Percentiles rank a stretch among this genome's conserved stretches.
Evolutionary conservation across 345 rosid species (phyloP).

Genomic region (Conringia planisiliqua): DNA sequence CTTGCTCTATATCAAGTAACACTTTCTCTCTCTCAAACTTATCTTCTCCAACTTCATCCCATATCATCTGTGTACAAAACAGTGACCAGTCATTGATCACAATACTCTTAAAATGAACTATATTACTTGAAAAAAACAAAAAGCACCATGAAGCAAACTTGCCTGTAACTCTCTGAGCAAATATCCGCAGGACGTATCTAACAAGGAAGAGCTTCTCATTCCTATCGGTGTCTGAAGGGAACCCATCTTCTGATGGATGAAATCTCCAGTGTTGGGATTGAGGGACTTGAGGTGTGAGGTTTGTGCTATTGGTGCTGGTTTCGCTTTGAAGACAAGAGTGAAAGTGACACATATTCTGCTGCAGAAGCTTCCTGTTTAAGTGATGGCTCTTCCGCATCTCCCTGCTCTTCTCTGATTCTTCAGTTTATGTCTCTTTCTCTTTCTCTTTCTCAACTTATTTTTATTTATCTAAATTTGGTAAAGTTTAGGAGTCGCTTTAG

Average conservation of each 20-base stretch:
- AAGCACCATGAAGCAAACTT: conserved; percentile 25
- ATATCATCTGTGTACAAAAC: conserved; percentile 63
- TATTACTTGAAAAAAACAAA: not conserved
- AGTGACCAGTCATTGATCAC: not conserved
- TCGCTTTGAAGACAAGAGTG: conserved; percentile 71
- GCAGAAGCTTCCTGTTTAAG: conserved; percentile 74
- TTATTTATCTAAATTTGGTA: conserved; percentile 15
- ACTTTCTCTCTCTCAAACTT: conserved; percentile 78
- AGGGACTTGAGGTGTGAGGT: conserved; percentile 25
- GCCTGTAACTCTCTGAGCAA: conserved; percentile 88
- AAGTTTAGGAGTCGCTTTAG: conserved; percentile 33
- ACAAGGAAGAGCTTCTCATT: conserved; percentile 60
- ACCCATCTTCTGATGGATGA: conserved; percentile 48
- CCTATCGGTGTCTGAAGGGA: conserved; percentile 59
- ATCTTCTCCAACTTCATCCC: conserved; percentile 97
- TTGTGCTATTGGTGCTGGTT: conserved; percentile 44
- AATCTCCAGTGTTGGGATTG: not conserved
- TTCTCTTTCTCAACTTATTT: not conserved
- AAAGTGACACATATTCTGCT: conserved; percentile 54
- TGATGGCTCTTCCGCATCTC: conserved; percentile 36
- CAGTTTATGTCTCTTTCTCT: conserved; percentile 17
- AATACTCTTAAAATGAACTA: not conserved
- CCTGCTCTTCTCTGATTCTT: conserved; percentile 25
- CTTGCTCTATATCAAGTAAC: conserved; percentile 80
- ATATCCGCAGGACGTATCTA: conserved; percentile 83